Base-by-base conservation (phyloP, 2,329 filamentous ascomycete species). In the Colletotrichum phormii region DNA sequence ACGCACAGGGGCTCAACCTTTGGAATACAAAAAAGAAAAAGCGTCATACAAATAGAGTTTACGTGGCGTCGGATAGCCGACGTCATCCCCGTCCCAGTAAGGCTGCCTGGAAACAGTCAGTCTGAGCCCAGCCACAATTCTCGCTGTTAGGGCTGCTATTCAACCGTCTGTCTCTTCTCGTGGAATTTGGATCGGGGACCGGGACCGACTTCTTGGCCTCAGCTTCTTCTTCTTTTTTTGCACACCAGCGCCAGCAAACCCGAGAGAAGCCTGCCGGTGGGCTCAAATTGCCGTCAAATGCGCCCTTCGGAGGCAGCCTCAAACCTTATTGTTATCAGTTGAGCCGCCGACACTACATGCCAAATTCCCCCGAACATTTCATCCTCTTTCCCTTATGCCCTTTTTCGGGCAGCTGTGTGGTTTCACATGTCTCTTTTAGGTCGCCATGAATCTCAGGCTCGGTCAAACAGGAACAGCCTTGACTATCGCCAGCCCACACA, bases 31-130 rank as follows among this genome's bases (percentile, higher is more conserved):
- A 53, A 29, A 13, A 58, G 37, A 37, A 4, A 53, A 12, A 37
- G 54, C 70, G 66, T 64, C 53, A 70, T 64, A 64, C 24, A 57
- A 70, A 70, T 72, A 70, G 60, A 72, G 66, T 72, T 72, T 70
- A 24, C 46, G 60, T 64, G 70, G 70, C 70, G 66, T 64, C 54
- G 33, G 60, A 33, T 70, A 64, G 26, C 46, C 66, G 66, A 72
- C 70, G 70, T 70, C 70, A 72, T 72, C 11, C 55, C 26, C 60
- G 49, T 24, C 46, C 12, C 26, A 55, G 46, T 26, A 61, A 61
- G 49, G 70, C 57, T 65, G 53, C 29, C 51, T 70, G 54, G 55
- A 64, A 70, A 69, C 65, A 49, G 46, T n/a, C 54, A 64, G 66
- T 64, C 66, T 64, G 66, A 64, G 70, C 46, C 46, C 29, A 63